These are phyloP conservation scores for Amanita fuliginea DNA, from an alignment of 768 basidiomycete species.

Conservation along the genomic window DNA sequence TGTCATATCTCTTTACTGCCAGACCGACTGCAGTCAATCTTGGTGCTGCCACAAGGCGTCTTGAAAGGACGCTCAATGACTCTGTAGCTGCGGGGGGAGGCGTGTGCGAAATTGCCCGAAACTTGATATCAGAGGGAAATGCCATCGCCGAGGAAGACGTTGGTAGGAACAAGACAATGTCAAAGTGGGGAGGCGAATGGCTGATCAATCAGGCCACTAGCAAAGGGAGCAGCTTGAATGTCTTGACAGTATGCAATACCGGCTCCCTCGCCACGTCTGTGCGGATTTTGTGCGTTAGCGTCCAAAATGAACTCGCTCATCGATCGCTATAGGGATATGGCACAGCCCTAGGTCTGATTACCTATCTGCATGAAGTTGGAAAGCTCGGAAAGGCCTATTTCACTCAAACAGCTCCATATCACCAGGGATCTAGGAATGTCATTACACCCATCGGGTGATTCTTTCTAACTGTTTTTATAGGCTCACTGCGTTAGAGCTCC, in stretches of 20 bases:
- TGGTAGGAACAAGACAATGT: conserved; percentile 78
- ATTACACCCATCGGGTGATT: background rate
- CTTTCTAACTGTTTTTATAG: conserved; percentile 25
- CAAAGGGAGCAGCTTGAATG: conserved; percentile 42
- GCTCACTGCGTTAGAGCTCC: conserved; percentile 82
- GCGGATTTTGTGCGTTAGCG: conserved; percentile 14
- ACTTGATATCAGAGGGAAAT: conserved; percentile 60
- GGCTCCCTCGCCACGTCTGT: conserved; percentile 93
- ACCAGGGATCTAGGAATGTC: conserved; percentile 73
- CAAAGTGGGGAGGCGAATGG: conserved; percentile 82
- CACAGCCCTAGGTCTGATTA: conserved; percentile 90
- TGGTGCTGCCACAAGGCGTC: conserved; percentile 69
- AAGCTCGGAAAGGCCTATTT: conserved; percentile 79
- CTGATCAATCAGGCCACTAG: conserved; percentile 40
- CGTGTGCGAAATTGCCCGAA: conserved; percentile 37
- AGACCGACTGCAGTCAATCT: conserved; percentile 98
- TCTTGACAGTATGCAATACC: conserved; percentile 96
- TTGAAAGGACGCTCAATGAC: conserved; percentile 38
- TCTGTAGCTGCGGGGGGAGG: conserved; percentile 31
- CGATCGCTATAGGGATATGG: conserved; percentile 70
- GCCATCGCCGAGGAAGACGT: conserved; percentile 82
- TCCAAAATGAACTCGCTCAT: background rate
- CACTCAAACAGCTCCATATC: conserved; percentile 91
- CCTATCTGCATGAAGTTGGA: conserved; percentile 70
- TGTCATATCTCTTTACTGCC: conserved; percentile 71